phyloP scores from a whole-genome alignment of 1,139 yeast genomes.

The Kluyveromyces sp. region DNA sequence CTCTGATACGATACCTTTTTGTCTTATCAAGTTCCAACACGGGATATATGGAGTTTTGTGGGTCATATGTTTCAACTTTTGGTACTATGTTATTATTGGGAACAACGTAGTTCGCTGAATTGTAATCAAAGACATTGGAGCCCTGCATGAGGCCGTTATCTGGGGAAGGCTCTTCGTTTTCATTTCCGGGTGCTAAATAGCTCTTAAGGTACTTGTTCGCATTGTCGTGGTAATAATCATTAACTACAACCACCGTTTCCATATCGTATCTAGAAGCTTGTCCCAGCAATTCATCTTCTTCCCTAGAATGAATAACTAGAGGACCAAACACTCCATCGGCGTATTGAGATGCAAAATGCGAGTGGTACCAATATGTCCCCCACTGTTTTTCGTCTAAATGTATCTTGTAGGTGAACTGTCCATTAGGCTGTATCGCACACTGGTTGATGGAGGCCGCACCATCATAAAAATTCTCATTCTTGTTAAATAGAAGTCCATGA shows the following conservation, averaged over 20 bases:
- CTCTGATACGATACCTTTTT: slow-evolving; percentile 43
- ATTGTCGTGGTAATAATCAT: slow-evolving; percentile 46
- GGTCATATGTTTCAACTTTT: slow-evolving; percentile 12
- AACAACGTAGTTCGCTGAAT: slow-evolving; percentile 16
- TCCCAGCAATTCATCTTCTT: slow-evolving; percentile 29
- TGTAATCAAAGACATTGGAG: slow-evolving; percentile 37
- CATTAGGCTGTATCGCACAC: slow-evolving; percentile 54
- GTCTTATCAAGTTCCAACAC: slow-evolving; percentile 40
- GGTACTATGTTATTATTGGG: slow-evolving; percentile 11
- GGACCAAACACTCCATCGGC: slow-evolving; percentile 57
- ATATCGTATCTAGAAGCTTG: slow-evolving; percentile 40
- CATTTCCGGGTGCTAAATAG: slow-evolving; percentile 37
- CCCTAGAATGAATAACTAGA: slow-evolving; percentile 41
- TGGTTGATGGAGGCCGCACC: slow-evolving; percentile 56
- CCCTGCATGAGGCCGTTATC: slow-evolving; percentile 47
- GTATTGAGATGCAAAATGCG: slow-evolving; percentile 50
- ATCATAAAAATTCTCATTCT: slow-evolving; percentile 46
- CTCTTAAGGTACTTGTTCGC: slow-evolving; percentile 33
- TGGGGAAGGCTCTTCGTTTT: slow-evolving; percentile 53
- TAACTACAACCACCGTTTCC: slow-evolving; percentile 40
- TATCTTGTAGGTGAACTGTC: slow-evolving; percentile 46
- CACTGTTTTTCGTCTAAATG: slow-evolving; percentile 41
- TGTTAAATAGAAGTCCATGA: slow-evolving; percentile 48
- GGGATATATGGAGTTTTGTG: slow-evolving; percentile 19
- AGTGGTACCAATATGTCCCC: slow-evolving; percentile 60